phyloP scores from a whole-genome alignment of 306 rosid species.

The Quercus alba region DNA sequence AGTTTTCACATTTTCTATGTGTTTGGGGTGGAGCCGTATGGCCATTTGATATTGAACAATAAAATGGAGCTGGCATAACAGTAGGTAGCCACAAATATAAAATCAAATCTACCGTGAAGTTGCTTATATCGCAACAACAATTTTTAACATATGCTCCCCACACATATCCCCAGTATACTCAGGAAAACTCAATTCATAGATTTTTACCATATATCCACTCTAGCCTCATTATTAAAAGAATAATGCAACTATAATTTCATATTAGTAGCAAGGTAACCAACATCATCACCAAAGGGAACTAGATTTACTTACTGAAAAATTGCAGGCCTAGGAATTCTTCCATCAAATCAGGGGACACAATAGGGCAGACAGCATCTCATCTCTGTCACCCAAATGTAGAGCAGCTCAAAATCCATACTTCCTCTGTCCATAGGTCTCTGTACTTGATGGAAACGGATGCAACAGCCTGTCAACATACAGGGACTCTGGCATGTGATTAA shows the following conservation, averaged over 20 bases:
- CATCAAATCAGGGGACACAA: neutral
- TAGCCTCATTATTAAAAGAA: neutral
- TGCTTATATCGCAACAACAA: neutral
- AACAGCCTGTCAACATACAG: slow-evolving; percentile 19
- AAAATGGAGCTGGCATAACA: neutral
- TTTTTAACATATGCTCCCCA: neutral
- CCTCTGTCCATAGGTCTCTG: slow-evolving; percentile 25
- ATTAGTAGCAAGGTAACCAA: neutral
- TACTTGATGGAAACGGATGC: slow-evolving; percentile 15
- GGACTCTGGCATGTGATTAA: slow-evolving; percentile 15
- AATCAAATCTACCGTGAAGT: neutral
- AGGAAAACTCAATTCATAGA: neutral
- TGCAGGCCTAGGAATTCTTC: neutral
- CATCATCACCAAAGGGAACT: neutral
- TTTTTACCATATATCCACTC: neutral
- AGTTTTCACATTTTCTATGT: too few species aligned
- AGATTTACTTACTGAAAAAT: neutral
- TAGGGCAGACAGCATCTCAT: neutral
- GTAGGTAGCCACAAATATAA: neutral
- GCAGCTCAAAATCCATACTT: slow-evolving; percentile 5
- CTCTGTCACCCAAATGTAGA: neutral
- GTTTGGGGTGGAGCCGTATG: too few species aligned
- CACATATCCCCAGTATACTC: neutral
- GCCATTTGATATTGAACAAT: neutral
- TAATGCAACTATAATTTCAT: neutral